These are phyloP conservation scores for Alnus rubra DNA, from an alignment of 306 rosid species.

Conservation along the genomic window DNA sequence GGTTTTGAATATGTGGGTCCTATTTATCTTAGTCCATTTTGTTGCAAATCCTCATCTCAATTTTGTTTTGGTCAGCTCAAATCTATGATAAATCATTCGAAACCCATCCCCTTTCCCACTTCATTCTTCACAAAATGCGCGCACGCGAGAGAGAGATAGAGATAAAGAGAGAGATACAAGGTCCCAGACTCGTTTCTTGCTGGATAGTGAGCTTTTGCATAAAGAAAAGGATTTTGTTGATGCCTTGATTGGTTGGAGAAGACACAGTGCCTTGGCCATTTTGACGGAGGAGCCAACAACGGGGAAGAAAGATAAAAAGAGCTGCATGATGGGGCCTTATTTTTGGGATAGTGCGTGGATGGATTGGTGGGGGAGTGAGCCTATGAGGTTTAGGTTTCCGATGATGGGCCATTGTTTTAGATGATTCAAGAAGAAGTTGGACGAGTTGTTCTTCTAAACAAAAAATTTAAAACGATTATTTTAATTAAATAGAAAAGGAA, in stretches of 20 bases:
- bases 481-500: no score
- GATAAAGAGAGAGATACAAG: constrained; percentile 45
- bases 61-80: no score
- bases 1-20: no score
- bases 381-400: constrained; percentile 82
- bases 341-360: constrained; percentile 53
- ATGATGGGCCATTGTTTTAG: constrained; percentile 74
- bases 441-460: no score
- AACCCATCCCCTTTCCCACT: no score
- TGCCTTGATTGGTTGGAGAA: constrained; percentile 49
- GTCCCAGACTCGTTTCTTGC: constrained; percentile 50
- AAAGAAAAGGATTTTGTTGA: constrained; percentile 56
- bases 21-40: no score
- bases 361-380: constrained; percentile 69
- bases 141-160: no score
- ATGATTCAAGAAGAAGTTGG: no score
- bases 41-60: no score
- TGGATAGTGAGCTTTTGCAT: constrained; percentile 61
- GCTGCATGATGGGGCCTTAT: constrained; percentile 69
- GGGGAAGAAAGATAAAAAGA: constrained; percentile 38
- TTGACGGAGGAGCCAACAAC: constrained; percentile 64
- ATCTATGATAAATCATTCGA: no score
- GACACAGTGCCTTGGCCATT: constrained; percentile 64
- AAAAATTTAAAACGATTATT: no score
- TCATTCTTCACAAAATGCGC: no score